Percentiles rank a stretch among this genome's conserved stretches.
Conservation (phyloP, 140 eudicot genomes). For the Artemisia princeps region DNA sequence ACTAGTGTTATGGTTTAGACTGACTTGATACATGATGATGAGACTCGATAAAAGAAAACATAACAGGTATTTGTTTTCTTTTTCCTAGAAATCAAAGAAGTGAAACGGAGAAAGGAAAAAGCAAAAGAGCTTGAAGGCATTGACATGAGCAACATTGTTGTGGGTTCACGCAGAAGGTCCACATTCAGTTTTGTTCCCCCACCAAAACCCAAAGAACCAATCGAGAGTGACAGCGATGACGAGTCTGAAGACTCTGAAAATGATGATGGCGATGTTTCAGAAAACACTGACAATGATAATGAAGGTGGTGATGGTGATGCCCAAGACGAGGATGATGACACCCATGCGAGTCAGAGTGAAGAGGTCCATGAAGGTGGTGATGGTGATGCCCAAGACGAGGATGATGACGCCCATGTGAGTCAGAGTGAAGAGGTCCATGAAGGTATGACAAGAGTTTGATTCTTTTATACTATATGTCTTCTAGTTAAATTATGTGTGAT, state of each 20-base stretch:
- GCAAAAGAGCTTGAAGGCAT: slow-evolving; percentile 96
- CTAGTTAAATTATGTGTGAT: no score
- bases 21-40: no score
- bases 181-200: slow-evolving; percentile 56
- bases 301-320: neutral
- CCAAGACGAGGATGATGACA: neutral
- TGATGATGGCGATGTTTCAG: slow-evolving; percentile 27
- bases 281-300: slow-evolving; percentile 25
- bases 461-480: neutral
- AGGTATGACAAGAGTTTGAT: slow-evolving; percentile 32
- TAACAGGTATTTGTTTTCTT: neutral
- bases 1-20: no score
- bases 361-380: neutral
- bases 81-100: slow-evolving; percentile 77
- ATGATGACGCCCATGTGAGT: slow-evolving; percentile 1
- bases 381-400: slow-evolving; percentile 7
- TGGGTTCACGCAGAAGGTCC: slow-evolving; percentile 71
- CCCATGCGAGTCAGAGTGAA: neutral
- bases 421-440: slow-evolving; percentile 30
- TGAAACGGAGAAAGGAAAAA: slow-evolving; percentile 71
- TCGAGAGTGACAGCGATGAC: slow-evolving; percentile 39
- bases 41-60: no score
- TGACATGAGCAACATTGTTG: slow-evolving; percentile 77
- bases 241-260: slow-evolving; percentile 32
- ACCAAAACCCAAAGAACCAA: slow-evolving; percentile 49